A percentile compares a stretch with the other conserved stretches of the same genome.
Evolutionary conservation across 306 rosid genomes (phyloP).

Genomic region (Medicago truncatula): MtrunA17r5.0-ANR NC_053048.1:30547001-30547500

Average conservation of each 20-base stretch:
- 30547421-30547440: background rate
- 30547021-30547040: conserved; percentile 56
- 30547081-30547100: conserved; percentile 22
- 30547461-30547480: background rate
- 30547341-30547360: background rate
- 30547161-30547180: conserved; percentile 14
- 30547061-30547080: conserved; percentile 28
- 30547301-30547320: background rate
- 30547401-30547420: background rate
- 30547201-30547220: conserved; percentile 16
- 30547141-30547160: conserved; percentile 13
- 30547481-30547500: too few relatives aligned
- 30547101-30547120: background rate
- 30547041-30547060: conserved; percentile 17
- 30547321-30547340: background rate
- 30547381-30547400: background rate
- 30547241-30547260: conserved; percentile 11
- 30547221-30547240: background rate
- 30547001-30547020: conserved; percentile 75
- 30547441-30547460: background rate
- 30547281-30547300: background rate
- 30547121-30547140: background rate
- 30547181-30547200: conserved; percentile 2
- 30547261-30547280: conserved; percentile 7
- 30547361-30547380: background rate